Evolutionary conservation across 164 flowering plant genomes (phyloP).

Genomic region (Piper betle): DNA sequence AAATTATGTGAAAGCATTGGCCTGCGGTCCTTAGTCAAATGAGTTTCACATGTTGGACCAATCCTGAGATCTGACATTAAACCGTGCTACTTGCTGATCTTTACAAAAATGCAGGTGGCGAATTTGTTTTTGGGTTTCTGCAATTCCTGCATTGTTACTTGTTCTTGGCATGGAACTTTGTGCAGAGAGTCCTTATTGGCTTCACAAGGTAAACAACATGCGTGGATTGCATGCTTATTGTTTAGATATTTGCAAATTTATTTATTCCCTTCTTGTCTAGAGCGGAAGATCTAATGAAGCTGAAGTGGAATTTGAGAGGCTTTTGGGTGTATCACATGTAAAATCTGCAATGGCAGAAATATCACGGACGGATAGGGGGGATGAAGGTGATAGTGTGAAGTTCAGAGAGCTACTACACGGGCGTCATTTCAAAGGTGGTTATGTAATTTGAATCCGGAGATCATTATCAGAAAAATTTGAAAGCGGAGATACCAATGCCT

Average conservation of each 20-base stretch:
- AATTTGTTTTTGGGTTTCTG: slow-evolving; percentile 84
- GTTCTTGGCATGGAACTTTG: slow-evolving; percentile 68
- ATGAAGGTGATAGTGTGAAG: slow-evolving; percentile 43
- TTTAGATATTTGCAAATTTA: background rate
- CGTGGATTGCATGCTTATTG: too few relatives aligned
- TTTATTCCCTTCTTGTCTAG: slow-evolving; percentile 19
- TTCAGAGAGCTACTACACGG: slow-evolving; percentile 69
- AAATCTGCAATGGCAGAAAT: slow-evolving; percentile 66
- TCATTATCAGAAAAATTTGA: background rate
- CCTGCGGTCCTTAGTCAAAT: too few relatives aligned
- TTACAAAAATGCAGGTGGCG: slow-evolving; percentile 63
- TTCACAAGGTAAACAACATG: slow-evolving; percentile 45
- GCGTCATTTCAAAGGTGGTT: slow-evolving; percentile 69
- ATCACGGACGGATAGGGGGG: slow-evolving; percentile 64
- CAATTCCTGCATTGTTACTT: slow-evolving; percentile 70
- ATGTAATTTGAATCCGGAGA: background rate
- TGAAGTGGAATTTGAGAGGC: slow-evolving; percentile 70
- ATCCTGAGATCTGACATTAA: background rate
- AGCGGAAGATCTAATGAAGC: slow-evolving; percentile 76
- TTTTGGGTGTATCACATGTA: slow-evolving; percentile 66
- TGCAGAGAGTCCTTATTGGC: slow-evolving; percentile 92
- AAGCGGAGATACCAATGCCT: background rate
- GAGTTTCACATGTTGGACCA: too few relatives aligned
- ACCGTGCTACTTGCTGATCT: background rate
- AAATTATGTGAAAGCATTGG: background rate